Conservation (phyloP, 768 basidiomycete species). For the Mycena indigotica region DNA sequence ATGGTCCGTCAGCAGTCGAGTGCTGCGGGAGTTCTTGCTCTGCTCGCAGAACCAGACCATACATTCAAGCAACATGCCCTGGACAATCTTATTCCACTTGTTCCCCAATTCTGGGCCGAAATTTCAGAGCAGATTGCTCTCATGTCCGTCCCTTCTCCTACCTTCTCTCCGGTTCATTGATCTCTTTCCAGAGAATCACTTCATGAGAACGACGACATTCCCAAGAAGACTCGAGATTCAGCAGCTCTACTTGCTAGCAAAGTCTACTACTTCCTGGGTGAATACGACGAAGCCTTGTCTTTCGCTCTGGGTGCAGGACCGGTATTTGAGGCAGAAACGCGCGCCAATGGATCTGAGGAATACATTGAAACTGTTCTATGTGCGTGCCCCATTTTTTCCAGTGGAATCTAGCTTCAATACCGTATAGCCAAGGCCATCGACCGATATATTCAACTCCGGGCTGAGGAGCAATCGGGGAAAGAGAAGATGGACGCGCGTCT, state of each 20-base stretch:
- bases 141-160: slow-evolving; percentile 61
- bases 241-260: slow-evolving; percentile 96
- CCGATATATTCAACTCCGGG: slow-evolving; percentile 77
- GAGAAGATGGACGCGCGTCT: slow-evolving; percentile 79
- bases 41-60: slow-evolving; percentile 86
- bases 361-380: slow-evolving; percentile 95
- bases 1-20: slow-evolving; percentile 76
- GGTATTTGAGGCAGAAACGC: slow-evolving; percentile 79
- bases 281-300: slow-evolving; percentile 92
- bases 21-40: slow-evolving; percentile 86
- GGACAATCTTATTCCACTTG: slow-evolving; percentile 75
- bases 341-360: slow-evolving; percentile 68
- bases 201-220: slow-evolving; percentile 81
- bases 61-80: slow-evolving; percentile 92
- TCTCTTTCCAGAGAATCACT: slow-evolving; percentile 73
- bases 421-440: slow-evolving; percentile 90
- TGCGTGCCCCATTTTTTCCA: slow-evolving; percentile 48
- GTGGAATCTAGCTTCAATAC: slow-evolving; percentile 4
- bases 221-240: slow-evolving; percentile 71
- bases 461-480: slow-evolving; percentile 53
- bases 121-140: slow-evolving; percentile 91
- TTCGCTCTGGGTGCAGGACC: slow-evolving; percentile 91
- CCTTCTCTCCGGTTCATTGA: slow-evolving; percentile 5
- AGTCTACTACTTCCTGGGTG: slow-evolving; percentile 95
- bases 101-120: slow-evolving; percentile 97